A percentile compares a stretch with the other conserved stretches of the same genome.
Evolutionary conservation across 768 basidiomycete species (phyloP).

Genomic region (Psilocybe tampanensis): DNA sequence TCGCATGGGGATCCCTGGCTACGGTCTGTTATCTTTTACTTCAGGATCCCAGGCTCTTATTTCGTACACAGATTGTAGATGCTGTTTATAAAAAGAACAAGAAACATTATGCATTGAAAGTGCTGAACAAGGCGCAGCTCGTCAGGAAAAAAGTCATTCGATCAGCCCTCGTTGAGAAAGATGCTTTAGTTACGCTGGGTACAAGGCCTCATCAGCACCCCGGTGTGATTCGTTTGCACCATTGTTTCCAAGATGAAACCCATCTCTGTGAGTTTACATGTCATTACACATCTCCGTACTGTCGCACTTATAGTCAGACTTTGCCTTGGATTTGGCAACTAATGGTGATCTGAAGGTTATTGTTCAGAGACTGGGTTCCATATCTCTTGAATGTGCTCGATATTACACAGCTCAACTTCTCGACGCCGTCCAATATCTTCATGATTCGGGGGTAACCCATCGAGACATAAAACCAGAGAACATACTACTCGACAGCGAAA

Average conservation of each 20-base stretch:
- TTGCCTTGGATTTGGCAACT: constrained; percentile 73
- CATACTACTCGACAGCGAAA: constrained; percentile 82
- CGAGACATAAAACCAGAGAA: constrained; percentile 91
- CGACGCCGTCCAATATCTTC: constrained; percentile 90
- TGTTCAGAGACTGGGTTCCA: constrained; percentile 80
- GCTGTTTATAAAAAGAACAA: constrained; percentile 29
- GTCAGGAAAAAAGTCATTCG: constrained; percentile 76
- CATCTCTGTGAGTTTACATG: constrained; percentile 70
- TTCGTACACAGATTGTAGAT: constrained; percentile 28
- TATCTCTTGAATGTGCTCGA: constrained; percentile 73
- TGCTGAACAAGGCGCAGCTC: constrained; percentile 83
- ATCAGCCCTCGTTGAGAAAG: constrained; percentile 81
- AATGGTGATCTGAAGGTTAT: constrained; percentile 81
- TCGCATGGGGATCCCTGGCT: constrained; percentile 34
- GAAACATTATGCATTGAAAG: constrained; percentile 38
- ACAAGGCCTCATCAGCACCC: constrained; percentile 58
- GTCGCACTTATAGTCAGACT: constrained; percentile 48
- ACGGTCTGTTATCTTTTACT: constrained; percentile 21
- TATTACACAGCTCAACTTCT: constrained; percentile 91
- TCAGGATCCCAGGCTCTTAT: constrained; percentile 4
- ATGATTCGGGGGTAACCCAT: constrained; percentile 87
- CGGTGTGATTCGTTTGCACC: constrained; percentile 79
- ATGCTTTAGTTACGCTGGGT: constrained; percentile 73
- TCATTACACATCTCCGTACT: background rate
- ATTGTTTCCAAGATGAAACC: constrained; percentile 85